Base-by-base conservation (phyloP, 495 filamentous ascomycete species). In the Hypoxylon perforatum region DNA sequence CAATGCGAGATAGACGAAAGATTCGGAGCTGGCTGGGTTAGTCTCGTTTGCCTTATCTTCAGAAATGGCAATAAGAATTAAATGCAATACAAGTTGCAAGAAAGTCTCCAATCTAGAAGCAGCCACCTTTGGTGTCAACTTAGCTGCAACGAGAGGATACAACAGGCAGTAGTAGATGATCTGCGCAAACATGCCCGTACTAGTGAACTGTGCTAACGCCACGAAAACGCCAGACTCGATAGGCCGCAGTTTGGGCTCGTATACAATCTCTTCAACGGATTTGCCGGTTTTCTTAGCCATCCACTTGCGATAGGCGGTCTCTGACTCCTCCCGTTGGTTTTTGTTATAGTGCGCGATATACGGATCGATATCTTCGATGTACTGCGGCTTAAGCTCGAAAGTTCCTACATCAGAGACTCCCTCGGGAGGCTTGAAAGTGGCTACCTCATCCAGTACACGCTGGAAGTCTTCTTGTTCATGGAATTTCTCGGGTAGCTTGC, bases 291-390 rank as follows among this genome's bases (percentile, higher is more conserved):
- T 91, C 78, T 96, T 94, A 8, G 92, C 90, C 79, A 94, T 86
- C 84, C 92, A 90, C 51, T 88, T 89, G 57, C 87, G 91, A 76
- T 93, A 97, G 15, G 91, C 90, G 55, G 83, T 89, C 78, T 99
- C 95, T 0, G 94, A 91, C 73, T 99, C 95, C 69, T 99, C 95
- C 22, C 95, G 90, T 75, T 98, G 96, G 74, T 98, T 98, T 76
- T 97, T 96, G 64, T 87, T 93, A 78, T 95, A 99, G 67, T 97
- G 92, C 12, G 93, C 89, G 68, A 92, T 92, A 72, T 97, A 99
- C 4, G 95, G 95, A 74, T 99, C 95, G 25, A 98, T 86, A 22
- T 96, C 84, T 54, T 91, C 90, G 23, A 96, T 82, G 64, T 88
- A 92, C 56, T 97, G 84, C 0, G 89, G 85, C 76, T 94, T 97